These are phyloP conservation scores for Zychaea mexicana DNA, from an alignment of 371 early-diverging fungal species.

Conservation along the genomic window DNA sequence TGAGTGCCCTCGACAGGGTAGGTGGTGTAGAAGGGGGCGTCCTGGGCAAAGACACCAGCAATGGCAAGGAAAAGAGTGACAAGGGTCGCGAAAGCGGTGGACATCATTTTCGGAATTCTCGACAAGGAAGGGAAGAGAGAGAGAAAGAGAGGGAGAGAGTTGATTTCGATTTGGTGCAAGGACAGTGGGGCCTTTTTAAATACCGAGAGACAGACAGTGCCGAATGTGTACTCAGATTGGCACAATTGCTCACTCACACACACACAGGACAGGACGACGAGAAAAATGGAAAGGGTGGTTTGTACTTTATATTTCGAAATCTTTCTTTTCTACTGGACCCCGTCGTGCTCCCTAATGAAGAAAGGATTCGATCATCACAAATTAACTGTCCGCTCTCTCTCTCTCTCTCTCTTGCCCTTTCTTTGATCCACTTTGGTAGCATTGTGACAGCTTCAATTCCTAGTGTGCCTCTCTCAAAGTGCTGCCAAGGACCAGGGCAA, in stretches of 20 bases:
- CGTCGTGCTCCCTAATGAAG: constrained; percentile 1
- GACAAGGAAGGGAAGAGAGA: not conserved
- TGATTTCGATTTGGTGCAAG: too few relatives aligned
- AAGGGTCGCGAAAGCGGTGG: not conserved
- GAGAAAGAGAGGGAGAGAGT: not conserved
- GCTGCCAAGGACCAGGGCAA: too few relatives aligned
- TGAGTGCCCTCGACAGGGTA: constrained; percentile 7
- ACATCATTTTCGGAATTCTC: constrained; percentile 3
- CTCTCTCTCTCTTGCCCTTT: not conserved
- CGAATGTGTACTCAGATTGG: not conserved
- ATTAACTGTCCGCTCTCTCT: not conserved
- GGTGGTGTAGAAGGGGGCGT: constrained; percentile 17
- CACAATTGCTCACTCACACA: not conserved
- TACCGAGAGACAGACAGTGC: not conserved
- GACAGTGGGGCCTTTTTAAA: not conserved
- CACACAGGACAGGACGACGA: not conserved
- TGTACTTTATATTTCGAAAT: not conserved
- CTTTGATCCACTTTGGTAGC: not conserved
- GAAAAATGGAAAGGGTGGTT: not conserved
- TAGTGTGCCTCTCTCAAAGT: too few relatives aligned
- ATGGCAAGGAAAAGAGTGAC: constrained; percentile 7
- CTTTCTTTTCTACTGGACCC: not conserved
- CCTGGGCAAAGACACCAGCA: constrained; percentile 3
- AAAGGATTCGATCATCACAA: not conserved
- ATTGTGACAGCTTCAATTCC: too few relatives aligned